These are phyloP conservation scores for Naganishia onofrii DNA, from an alignment of 768 basidiomycete species.

Conservation along the genomic window DNA sequence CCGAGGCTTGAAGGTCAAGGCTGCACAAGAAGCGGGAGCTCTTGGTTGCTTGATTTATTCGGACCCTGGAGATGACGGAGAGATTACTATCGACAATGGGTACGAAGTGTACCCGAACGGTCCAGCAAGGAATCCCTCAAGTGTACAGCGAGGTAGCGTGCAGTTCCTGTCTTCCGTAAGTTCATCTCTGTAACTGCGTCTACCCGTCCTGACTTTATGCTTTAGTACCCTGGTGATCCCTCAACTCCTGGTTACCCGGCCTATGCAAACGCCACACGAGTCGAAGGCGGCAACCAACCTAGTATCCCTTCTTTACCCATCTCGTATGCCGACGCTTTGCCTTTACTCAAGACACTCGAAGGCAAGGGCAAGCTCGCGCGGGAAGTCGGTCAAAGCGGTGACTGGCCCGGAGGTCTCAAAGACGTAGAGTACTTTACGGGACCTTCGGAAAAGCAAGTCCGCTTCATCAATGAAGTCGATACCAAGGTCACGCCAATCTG, in stretches of 20 bases:
- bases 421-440: conserved; percentile 53
- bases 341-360: conserved; percentile 60
- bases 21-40: conserved; percentile 79
- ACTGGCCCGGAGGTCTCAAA: conserved; percentile 51
- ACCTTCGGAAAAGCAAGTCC: conserved; percentile 56
- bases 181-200: background rate
- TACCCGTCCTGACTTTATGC: conserved; percentile 30
- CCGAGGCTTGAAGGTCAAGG: conserved; percentile 77
- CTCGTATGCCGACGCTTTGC: conserved; percentile 77
- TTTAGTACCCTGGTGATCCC: conserved; percentile 57
- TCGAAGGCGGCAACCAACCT: conserved; percentile 53
- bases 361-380: conserved; percentile 53
- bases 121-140: conserved; percentile 68
- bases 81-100: conserved; percentile 70
- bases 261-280: conserved; percentile 73
- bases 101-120: conserved; percentile 75
- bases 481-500: conserved; percentile 81
- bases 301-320: conserved; percentile 65
- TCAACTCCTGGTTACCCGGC: conserved; percentile 84
- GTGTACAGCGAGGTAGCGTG: conserved; percentile 79
- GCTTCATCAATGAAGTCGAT: conserved; percentile 68
- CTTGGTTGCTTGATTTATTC: conserved; percentile 70
- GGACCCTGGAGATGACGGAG: conserved; percentile 82
- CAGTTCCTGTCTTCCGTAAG: conserved; percentile 57
- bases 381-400: conserved; percentile 39